Evolutionary conservation across 2,329 filamentous ascomycete genomes (phyloP).

Genomic region (Fusarium sp.): DNA sequence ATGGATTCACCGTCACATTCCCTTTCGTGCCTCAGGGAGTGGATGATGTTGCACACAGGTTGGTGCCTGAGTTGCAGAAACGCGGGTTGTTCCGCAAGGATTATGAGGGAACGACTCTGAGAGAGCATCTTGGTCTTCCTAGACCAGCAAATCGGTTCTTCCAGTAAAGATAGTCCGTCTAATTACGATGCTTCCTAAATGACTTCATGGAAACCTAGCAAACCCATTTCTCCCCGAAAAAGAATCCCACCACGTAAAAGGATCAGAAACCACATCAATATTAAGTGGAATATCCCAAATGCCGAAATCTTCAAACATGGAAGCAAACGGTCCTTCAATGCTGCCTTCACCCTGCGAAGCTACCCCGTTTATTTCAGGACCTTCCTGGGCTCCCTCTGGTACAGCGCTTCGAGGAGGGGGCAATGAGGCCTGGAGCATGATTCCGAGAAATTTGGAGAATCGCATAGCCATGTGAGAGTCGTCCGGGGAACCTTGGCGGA

Average conservation of each 20-base stretch:
- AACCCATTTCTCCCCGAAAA: neutral
- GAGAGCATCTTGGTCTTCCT: constrained; percentile 66
- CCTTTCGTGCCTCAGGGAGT: constrained; percentile 64
- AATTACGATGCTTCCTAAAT: no score
- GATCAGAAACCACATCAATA: constrained; percentile 20
- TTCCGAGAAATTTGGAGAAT: constrained; percentile 28
- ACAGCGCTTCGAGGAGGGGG: neutral
- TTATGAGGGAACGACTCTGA: constrained; percentile 63
- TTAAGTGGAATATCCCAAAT: constrained; percentile 12
- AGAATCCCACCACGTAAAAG: constrained; percentile 27
- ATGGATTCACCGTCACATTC: constrained; percentile 64
- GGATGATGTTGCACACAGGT: constrained; percentile 58
- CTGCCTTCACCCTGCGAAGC: neutral
- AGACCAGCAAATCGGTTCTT: constrained; percentile 58
- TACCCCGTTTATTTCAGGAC: neutral
- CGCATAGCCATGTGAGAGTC: constrained; percentile 30
- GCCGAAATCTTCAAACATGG: constrained; percentile 5
- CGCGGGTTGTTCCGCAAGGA: constrained; percentile 64
- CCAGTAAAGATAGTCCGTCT: neutral
- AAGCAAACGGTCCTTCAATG: neutral
- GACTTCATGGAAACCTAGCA: neutral
- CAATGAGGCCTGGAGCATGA: constrained; percentile 10
- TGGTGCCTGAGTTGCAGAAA: constrained; percentile 64
- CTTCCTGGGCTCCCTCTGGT: neutral
- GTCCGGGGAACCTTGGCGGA: constrained; percentile 18